Evolutionary conservation across 805 yeast species (phyloP).

Genomic region (Yarrowia sp.): DNA sequence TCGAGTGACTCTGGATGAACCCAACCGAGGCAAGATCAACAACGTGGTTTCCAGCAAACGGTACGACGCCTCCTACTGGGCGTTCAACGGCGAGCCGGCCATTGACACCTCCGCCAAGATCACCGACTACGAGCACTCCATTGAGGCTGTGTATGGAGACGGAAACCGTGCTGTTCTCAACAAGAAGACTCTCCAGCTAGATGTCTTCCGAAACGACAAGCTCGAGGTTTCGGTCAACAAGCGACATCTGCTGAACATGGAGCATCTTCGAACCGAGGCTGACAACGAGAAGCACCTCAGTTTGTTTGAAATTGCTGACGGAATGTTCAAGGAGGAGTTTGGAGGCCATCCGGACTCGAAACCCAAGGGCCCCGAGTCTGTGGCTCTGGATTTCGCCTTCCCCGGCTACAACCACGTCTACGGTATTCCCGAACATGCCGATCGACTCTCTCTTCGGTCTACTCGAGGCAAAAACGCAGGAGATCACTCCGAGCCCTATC

Average conservation of each 20-base stretch:
- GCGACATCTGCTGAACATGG: conserved; percentile 74
- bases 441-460: conserved; percentile 72
- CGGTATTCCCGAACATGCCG: conserved; percentile 99
- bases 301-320: conserved; percentile 67
- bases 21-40: conserved; percentile 51
- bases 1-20: conserved; percentile 73
- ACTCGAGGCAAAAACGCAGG: conserved; percentile 55
- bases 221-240: conserved; percentile 70
- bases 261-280: conserved; percentile 69
- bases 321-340: conserved; percentile 76
- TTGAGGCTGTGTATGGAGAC: conserved; percentile 48
- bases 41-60: conserved; percentile 55
- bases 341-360: conserved; percentile 69
- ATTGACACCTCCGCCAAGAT: conserved; percentile 41
- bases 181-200: conserved; percentile 59
- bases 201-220: conserved; percentile 56
- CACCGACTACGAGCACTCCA: conserved; percentile 17
- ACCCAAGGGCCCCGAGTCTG: conserved; percentile 79
- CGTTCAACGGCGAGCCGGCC: conserved; percentile 54
- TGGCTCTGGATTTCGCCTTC: conserved; percentile 79
- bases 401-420: conserved; percentile 67
- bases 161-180: conserved; percentile 53
- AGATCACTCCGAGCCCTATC: conserved; percentile 69
- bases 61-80: conserved; percentile 67
- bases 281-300: conserved; percentile 54